Evolutionary conservation across 306 rosid species (phyloP).

Genomic region (Glycine soja): DNA sequence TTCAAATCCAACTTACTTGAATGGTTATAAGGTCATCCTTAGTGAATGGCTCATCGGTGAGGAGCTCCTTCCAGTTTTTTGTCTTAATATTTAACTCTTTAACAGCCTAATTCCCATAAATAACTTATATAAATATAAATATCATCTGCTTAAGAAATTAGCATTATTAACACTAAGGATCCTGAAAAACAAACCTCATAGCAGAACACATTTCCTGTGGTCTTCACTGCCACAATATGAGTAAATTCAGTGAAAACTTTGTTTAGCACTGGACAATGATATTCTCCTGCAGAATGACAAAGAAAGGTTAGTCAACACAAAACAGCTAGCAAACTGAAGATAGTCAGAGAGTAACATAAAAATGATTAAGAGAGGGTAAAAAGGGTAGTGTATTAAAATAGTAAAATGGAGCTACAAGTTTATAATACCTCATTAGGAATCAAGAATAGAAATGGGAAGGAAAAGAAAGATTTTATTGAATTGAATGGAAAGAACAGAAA

Average conservation of each 20-base stretch:
- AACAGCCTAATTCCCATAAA: constrained; percentile 66
- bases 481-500: background rate
- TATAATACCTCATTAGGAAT: background rate
- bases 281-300: constrained; percentile 74
- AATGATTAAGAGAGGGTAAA: background rate
- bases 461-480: background rate
- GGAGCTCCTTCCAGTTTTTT: constrained; percentile 98
- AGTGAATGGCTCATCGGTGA: constrained; percentile 88
- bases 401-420: background rate
- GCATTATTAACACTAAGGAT: constrained; percentile 21
- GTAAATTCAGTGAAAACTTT: constrained; percentile 98
- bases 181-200: constrained; percentile 71
- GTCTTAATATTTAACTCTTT: constrained; percentile 94
- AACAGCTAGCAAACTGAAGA: background rate
- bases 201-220: constrained; percentile 96
- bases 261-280: constrained; percentile 92
- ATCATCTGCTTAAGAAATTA: constrained; percentile 39
- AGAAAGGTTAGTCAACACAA: constrained; percentile 30
- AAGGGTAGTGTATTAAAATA: background rate
- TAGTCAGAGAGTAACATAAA: background rate
- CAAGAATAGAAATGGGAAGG: background rate
- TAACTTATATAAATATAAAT: background rate
- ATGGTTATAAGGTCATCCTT: constrained; percentile 89
- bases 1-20: constrained; percentile 65
- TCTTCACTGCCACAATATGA: constrained; percentile 92